Evolutionary conservation across 208 protist species (phyloP).

Genomic region (Angomonas ambiguus): DNA sequence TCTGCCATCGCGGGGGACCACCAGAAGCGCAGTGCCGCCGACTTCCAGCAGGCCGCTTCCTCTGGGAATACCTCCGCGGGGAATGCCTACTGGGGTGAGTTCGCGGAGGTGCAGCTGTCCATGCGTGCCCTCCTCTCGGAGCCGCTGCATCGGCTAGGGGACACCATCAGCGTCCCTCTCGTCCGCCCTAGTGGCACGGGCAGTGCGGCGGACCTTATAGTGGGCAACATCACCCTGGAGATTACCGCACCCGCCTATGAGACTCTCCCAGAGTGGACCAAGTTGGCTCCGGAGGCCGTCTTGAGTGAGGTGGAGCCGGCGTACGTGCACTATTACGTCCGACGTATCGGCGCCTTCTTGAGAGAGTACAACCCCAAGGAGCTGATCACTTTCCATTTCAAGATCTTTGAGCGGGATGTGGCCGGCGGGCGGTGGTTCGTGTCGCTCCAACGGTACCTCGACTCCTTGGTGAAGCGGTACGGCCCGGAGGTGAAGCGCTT

Average conservation of each 20-base stretch:
- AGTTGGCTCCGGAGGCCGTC: constrained; percentile 22
- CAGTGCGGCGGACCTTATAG: constrained; percentile 13
- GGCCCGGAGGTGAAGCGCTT: constrained; percentile 30
- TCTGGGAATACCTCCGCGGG: neutral
- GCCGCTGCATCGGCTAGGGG: constrained; percentile 44
- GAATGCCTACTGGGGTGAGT: constrained; percentile 27
- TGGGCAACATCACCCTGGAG: constrained; percentile 55
- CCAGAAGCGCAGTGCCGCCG: neutral
- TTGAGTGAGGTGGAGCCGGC: constrained; percentile 26
- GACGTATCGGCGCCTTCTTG: constrained; percentile 54
- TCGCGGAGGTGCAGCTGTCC: constrained; percentile 57
- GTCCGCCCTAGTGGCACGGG: constrained; percentile 11
- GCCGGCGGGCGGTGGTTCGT: constrained; percentile 56
- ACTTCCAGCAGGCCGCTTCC: neutral
- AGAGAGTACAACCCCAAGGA: constrained; percentile 29
- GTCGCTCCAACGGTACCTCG: constrained; percentile 57
- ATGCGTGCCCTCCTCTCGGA: constrained; percentile 63
- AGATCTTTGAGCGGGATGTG: constrained; percentile 74
- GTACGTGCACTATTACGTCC: constrained; percentile 69
- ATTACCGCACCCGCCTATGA: constrained; percentile 70
- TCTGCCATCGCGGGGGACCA: neutral
- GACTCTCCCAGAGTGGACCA: constrained; percentile 37
- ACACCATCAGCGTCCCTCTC: constrained; percentile 57
- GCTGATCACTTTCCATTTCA: constrained; percentile 63
- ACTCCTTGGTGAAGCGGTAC: constrained; percentile 41